Evolutionary conservation across 1,139 yeast genomes (phyloP).

Genomic region (Scheffersomyces quercinus): DNA sequence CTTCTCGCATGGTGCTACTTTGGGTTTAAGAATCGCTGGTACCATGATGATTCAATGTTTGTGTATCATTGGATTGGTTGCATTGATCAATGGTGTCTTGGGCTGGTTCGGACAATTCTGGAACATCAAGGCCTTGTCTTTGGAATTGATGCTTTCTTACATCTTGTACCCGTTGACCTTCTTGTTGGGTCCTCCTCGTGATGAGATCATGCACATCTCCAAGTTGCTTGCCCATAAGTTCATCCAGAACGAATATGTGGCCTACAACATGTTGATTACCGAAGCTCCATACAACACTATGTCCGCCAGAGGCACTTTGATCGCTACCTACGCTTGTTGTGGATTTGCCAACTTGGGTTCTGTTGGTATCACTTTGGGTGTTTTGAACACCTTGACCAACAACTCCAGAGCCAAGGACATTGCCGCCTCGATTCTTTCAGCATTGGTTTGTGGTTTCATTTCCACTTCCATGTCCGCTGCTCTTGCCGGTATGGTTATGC

Average conservation of each 20-base stretch:
- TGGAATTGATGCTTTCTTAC: constrained; percentile 61
- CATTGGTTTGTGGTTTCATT: constrained; percentile 56
- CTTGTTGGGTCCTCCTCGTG: constrained; percentile 61
- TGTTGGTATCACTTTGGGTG: constrained; percentile 65
- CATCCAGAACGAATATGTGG: constrained; percentile 67
- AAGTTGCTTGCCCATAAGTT: constrained; percentile 59
- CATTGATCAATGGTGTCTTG: constrained; percentile 57
- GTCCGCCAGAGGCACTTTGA: constrained; percentile 55
- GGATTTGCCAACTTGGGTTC: constrained; percentile 69
- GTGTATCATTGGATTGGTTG: constrained; percentile 65
- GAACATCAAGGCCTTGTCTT: constrained; percentile 53
- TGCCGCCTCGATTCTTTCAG: constrained; percentile 48
- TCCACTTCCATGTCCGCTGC: constrained; percentile 63
- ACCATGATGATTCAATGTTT: constrained; percentile 61
- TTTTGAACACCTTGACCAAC: constrained; percentile 59
- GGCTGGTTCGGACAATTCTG: constrained; percentile 68
- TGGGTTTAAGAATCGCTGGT: constrained; percentile 61
- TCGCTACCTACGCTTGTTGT: constrained; percentile 66
- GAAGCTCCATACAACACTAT: constrained; percentile 48
- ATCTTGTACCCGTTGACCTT: constrained; percentile 62
- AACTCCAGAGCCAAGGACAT: constrained; percentile 50
- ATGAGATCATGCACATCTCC: constrained; percentile 53
- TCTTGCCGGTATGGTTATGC: constrained; percentile 68
- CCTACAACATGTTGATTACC: constrained; percentile 46
- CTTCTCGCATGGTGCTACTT: constrained; percentile 61